These are phyloP conservation scores for Carex scoparia DNA, from an alignment of 176 grass and related monocot genomes.

Conservation along the genomic window DNA sequence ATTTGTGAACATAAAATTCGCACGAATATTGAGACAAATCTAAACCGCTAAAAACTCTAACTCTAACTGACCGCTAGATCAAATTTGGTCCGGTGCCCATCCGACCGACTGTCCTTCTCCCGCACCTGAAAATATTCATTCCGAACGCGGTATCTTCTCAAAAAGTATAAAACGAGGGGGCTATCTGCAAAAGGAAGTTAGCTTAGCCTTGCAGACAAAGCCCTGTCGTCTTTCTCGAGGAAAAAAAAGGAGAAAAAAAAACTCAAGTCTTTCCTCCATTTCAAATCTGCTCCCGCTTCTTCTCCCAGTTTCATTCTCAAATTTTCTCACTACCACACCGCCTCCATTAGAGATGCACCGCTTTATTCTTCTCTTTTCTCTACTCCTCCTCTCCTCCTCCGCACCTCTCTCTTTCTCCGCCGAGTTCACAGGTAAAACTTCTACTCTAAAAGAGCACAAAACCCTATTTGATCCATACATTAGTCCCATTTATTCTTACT, in stretches of 20 bases:
- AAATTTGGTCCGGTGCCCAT: no score
- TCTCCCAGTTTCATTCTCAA: background rate
- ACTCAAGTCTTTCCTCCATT: background rate
- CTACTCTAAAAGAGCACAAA: background rate
- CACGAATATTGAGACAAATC: no score
- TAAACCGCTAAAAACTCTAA: no score
- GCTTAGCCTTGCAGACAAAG: slow-evolving; percentile 9
- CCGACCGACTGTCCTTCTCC: no score
- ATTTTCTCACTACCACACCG: background rate
- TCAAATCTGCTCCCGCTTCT: slow-evolving; percentile 17
- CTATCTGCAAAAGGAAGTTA: background rate
- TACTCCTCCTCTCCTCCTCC: slow-evolving; percentile 16
- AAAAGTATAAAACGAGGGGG: background rate
- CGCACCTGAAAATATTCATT: background rate
- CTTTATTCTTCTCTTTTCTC: slow-evolving; percentile 13
- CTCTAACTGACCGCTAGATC: no score
- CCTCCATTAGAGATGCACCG: background rate
- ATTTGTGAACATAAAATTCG: no score
- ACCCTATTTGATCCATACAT: slow-evolving; percentile 30
- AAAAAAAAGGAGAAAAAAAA: background rate
- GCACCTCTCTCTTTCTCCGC: slow-evolving; percentile 12
- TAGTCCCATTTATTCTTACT: background rate
- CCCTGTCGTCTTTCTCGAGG: background rate
- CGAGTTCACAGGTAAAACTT: slow-evolving; percentile 56
- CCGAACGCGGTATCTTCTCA: background rate